Percentiles rank a stretch among this genome's conserved stretches.
phyloP scores from a whole-genome alignment of 768 basidiomycete genomes.

The Macrocybe gigantea region DNA sequence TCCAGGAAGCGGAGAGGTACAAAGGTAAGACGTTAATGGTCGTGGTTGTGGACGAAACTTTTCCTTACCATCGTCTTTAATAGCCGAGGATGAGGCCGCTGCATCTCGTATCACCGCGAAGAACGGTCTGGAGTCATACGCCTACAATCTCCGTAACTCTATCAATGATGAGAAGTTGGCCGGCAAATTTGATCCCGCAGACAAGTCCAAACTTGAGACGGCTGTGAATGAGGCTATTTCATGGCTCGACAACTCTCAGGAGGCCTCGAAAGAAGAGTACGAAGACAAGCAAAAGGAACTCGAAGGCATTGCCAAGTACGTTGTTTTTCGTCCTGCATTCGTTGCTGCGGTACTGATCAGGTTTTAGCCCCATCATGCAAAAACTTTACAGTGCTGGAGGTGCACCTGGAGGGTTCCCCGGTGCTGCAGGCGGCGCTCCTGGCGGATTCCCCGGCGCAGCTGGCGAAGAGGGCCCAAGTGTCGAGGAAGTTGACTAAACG shows the following conservation, averaged over 20 bases:
- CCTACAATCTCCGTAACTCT: slow-evolving; percentile 94
- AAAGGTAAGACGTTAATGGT: slow-evolving; percentile 44
- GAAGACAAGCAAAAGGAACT: slow-evolving; percentile 91
- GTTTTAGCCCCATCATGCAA: slow-evolving; percentile 49
- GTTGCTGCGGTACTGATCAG: slow-evolving; percentile 5
- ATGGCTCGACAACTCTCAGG: slow-evolving; percentile 84
- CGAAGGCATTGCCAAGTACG: slow-evolving; percentile 68
- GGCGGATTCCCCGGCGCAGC: slow-evolving; percentile 65
- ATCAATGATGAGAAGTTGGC: slow-evolving; percentile 80
- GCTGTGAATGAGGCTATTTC: slow-evolving; percentile 79
- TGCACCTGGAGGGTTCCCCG: slow-evolving; percentile 60
- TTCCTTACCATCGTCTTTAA: slow-evolving; percentile 11
- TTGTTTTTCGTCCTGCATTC: background rate
- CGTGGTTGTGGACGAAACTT: background rate
- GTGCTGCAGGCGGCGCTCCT: slow-evolving; percentile 49
- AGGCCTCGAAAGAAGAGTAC: slow-evolving; percentile 93
- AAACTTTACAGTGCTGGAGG: slow-evolving; percentile 74
- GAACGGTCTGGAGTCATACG: slow-evolving; percentile 91
- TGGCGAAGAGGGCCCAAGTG: slow-evolving; percentile 79
- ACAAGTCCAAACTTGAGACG: slow-evolving; percentile 79
- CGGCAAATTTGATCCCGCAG: slow-evolving; percentile 79
- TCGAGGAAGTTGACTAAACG: slow-evolving; percentile 83
- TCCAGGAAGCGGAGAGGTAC: slow-evolving; percentile 89
- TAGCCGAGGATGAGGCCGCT: slow-evolving; percentile 83
- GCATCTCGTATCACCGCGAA: slow-evolving; percentile 79